Evolutionary conservation across 2,329 filamentous ascomycete genomes (phyloP).

Genomic region (Penicillium glabrum): DNA sequence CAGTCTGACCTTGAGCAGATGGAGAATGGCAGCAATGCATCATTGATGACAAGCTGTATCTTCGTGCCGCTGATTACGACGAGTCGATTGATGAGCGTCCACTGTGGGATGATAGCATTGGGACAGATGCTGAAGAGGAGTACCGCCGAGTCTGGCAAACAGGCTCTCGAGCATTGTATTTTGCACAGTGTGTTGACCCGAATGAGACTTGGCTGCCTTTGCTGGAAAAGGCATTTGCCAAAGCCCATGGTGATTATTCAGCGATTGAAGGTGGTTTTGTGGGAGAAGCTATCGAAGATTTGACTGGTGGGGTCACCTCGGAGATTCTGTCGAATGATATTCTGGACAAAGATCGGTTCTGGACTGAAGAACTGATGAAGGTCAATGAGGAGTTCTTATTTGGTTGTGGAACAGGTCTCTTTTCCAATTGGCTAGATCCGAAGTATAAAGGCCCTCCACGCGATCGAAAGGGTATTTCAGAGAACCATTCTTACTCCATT

Average conservation of each 20-base stretch:
- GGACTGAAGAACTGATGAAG: slow-evolving; percentile 75
- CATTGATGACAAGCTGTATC: slow-evolving; percentile 85
- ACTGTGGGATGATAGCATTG: slow-evolving; percentile 72
- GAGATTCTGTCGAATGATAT: slow-evolving; percentile 49
- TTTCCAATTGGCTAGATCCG: slow-evolving; percentile 45
- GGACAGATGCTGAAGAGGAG: slow-evolving; percentile 68
- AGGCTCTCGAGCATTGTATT: slow-evolving; percentile 74
- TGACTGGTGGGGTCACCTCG: slow-evolving; percentile 54
- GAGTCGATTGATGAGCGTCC: slow-evolving; percentile 73
- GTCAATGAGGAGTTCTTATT: slow-evolving; percentile 74
- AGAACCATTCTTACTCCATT: slow-evolving; percentile 58
- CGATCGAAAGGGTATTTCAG: slow-evolving; percentile 45
- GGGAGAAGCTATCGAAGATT: slow-evolving; percentile 60
- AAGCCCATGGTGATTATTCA: slow-evolving; percentile 77
- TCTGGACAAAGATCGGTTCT: slow-evolving; percentile 73
- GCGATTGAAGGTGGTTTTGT: slow-evolving; percentile 74
- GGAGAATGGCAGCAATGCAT: slow-evolving; percentile 92
- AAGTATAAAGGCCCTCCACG: slow-evolving; percentile 34
- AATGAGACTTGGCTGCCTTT: slow-evolving; percentile 83
- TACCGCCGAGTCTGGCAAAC: slow-evolving; percentile 72
- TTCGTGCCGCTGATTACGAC: slow-evolving; percentile 80
- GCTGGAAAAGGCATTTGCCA: slow-evolving; percentile 80
- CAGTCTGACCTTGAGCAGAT: slow-evolving; percentile 47
- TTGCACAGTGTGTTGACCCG: slow-evolving; percentile 71
- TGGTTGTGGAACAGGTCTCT: slow-evolving; percentile 48